phyloP scores from a whole-genome alignment of 164 flowering plant species.

The Annona cherimola region DNA sequence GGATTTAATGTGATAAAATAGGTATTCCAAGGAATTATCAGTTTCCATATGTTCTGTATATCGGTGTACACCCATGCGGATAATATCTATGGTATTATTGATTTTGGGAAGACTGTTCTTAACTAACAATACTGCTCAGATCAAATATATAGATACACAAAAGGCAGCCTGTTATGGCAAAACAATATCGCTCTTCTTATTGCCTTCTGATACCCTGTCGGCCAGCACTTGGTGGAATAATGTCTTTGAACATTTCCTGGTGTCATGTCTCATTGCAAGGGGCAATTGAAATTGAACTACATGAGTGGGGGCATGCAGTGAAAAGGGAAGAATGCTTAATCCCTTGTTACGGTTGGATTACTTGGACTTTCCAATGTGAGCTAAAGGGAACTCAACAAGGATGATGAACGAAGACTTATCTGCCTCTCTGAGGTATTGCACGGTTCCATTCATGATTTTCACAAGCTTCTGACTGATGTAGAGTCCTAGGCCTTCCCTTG shows the following conservation, averaged over 20 bases:
- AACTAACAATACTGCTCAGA: neutral
- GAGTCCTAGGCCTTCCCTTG: slow-evolving; percentile 77
- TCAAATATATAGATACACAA: neutral
- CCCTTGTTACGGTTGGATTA: neutral
- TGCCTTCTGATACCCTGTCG: neutral
- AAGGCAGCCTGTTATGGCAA: neutral
- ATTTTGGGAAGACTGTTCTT: neutral
- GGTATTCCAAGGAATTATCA: too few species aligned
- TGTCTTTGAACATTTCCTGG: neutral
- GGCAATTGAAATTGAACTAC: neutral
- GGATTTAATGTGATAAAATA: too few species aligned
- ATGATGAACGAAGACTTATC: slow-evolving; percentile 62
- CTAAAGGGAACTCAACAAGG: slow-evolving; percentile 62
- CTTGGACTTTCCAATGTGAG: slow-evolving; percentile 9
- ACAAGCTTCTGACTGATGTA: slow-evolving; percentile 77
- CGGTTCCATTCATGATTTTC: slow-evolving; percentile 75
- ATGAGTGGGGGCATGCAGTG: neutral
- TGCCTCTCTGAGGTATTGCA: slow-evolving; percentile 71
- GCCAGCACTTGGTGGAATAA: neutral
- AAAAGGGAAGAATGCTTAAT: neutral
- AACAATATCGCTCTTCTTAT: neutral
- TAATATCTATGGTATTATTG: neutral
- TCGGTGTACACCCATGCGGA: too few species aligned
- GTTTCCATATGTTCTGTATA: too few species aligned
- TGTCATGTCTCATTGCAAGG: neutral